Evolutionary conservation across 2,329 filamentous ascomycete genomes (phyloP), one percentile per base, ranked within the genome.

Genomic region (Pseudomassariella vexata): DNA sequence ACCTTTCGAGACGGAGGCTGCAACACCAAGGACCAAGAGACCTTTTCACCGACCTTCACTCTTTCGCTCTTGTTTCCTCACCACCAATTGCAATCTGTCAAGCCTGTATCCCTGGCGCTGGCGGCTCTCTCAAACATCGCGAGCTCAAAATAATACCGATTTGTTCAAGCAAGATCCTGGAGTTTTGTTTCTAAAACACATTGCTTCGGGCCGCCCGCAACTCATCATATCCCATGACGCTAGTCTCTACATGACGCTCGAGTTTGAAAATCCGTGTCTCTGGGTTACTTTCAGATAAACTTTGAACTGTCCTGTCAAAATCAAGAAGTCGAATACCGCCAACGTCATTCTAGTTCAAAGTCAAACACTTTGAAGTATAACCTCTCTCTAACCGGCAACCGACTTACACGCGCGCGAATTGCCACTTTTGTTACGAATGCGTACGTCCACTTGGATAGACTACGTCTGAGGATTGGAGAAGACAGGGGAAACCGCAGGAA

Each of bases 401-500:
- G n/a, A n/a, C n/a, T n/a, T n/a, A n/a, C n/a, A n/a, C n/a, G n/a
- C n/a, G n/a, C n/a, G n/a, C n/a, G n/a, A n/a, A n/a, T n/a, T n/a
- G n/a, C n/a, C n/a, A n/a, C n/a, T n/a, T n/a, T n/a, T n/a, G n/a
- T n/a, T n/a, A n/a, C n/a, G n/a, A n/a, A n/a, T n/a, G n/a, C n/a
- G n/a, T n/a, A n/a, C n/a, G n/a, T n/a, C n/a, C n/a, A n/a, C n/a
- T n/a, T n/a, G n/a, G n/a, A n/a, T n/a, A n/a, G n/a, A n/a, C n/a
- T n/a, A n/a, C n/a, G n/a, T n/a, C n/a, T 18, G 30, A 32, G 22
- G 21, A 16, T 11, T 15, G 23, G 24, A 25, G 20, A 30, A 14
- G 29, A n/a, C 15, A 12, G 9, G 22, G 18, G 36, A 36, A 38
- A 39, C 38, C 37, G 38, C 39, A 54, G 48, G 46, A 50, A 59